Evolutionary conservation across 2,329 filamentous ascomycete genomes (phyloP), one percentile per base, ranked within the genome.

Genomic region (Aspergillus ruber): DNA sequence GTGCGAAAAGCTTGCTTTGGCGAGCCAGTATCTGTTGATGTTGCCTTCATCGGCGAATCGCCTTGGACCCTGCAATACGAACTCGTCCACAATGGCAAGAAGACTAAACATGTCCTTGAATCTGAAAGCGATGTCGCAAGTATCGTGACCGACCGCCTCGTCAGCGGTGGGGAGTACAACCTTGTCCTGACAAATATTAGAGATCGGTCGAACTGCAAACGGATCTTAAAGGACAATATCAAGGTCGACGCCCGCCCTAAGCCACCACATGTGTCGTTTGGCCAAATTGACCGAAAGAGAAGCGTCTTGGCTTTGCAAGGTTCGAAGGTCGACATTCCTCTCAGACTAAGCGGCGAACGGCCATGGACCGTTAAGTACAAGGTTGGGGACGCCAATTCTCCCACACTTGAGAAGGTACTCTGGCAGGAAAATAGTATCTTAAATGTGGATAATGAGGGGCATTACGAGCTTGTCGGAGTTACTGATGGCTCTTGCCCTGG

Each of bases 1-100:
- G 72, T 75, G 33, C 71, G 71, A 50, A 83, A 80, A 57, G 83
- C 86, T 43, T 98, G 93, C 63, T 85, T 97, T 47, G 89, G 93
- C 50, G 85, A 95, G 47, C 77, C 84, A 17, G 82, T 90, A 6
- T 80, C 84, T 27, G 81, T 93, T 23, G 82, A 88, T 47, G 82
- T 96, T 35, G 70, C 77, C 44, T 79, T 97, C 38, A 75, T 82
- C 41, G 93, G 94, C 38, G 90, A 97, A 58, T 78, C 84, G 15
- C 93, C 94, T 0, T 97, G 91, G 76, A 86, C 78, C 18, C 72
- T 98, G 35, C 90, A 97, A 63, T 98, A 95, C 73, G 93, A 97
- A 67, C 74, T 96, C 36, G 81, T 96, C 6, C 88, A 97, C 68
- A 87, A 90, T 47, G 90, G 90, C 47, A 94, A 87, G 69, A 82